Evolutionary conservation across 2,329 filamentous ascomycete genomes (phyloP).

Genomic region (Graphiopsis chlorocephala): DNA sequence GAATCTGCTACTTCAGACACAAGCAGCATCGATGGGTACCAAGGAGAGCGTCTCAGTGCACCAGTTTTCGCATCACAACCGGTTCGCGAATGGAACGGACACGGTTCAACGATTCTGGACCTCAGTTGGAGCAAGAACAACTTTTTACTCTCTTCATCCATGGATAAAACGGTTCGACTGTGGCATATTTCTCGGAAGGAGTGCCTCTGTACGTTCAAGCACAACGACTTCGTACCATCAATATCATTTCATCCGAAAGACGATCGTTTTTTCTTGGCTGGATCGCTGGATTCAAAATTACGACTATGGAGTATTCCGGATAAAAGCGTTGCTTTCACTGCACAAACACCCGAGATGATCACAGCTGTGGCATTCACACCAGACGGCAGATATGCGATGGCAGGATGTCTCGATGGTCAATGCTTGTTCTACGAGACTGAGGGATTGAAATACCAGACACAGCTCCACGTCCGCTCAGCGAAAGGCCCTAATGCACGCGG

Average conservation of each 20-base stretch:
- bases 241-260: slow-evolving; percentile 93
- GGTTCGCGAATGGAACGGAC: slow-evolving; percentile 74
- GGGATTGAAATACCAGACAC: slow-evolving; percentile 75
- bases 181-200: slow-evolving; percentile 87
- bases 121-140: slow-evolving; percentile 99
- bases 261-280: slow-evolving; percentile 94
- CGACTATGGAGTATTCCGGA: slow-evolving; percentile 96
- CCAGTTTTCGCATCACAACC: slow-evolving; percentile 85
- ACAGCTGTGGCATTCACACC: slow-evolving; percentile 93
- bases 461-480: slow-evolving; percentile 90
- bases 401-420: slow-evolving; percentile 78
- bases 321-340: slow-evolving; percentile 83
- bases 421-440: slow-evolving; percentile 93
- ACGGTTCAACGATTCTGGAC: slow-evolving; percentile 82
- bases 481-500: slow-evolving; percentile 92
- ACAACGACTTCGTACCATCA: slow-evolving; percentile 91
- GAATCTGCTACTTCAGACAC: slow-evolving; percentile 28
- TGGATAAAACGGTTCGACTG: slow-evolving; percentile 94
- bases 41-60: slow-evolving; percentile 65
- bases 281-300: slow-evolving; percentile 83
- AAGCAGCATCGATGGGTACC: slow-evolving; percentile 38
- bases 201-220: slow-evolving; percentile 89
- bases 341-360: slow-evolving; percentile 77
- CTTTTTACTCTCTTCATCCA: slow-evolving; percentile 90
- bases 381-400: slow-evolving; percentile 85